Percentiles rank a stretch among this genome's conserved stretches.
These are phyloP conservation scores for Aspergillus pseudoglaucus DNA, from an alignment of 2,329 filamentous ascomycete species.

Conservation along the genomic window DNA sequence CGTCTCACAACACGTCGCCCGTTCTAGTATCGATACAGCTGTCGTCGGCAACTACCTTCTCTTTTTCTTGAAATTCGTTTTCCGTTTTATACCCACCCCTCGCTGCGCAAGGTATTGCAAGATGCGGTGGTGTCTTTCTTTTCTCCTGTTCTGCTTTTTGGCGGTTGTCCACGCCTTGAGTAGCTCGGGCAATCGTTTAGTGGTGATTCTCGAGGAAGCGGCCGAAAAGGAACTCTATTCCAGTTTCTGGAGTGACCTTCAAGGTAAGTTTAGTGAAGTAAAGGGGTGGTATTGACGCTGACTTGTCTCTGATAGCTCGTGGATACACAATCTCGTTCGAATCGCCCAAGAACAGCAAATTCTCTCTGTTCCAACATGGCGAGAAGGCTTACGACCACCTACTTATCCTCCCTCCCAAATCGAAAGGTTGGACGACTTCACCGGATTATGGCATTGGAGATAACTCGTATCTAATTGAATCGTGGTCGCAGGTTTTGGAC, in stretches of 20 bases:
- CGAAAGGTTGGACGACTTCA: conserved; percentile 60
- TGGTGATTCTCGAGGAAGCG: conserved; percentile 80
- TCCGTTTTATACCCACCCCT: conserved; percentile 13
- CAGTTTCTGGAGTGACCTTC: conserved; percentile 56
- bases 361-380: conserved; percentile 78
- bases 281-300: conserved; percentile 8
- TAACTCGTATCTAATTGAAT: conserved; percentile 18
- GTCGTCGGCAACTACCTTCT: conserved; percentile 9
- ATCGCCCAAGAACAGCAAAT: conserved; percentile 70
- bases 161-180: conserved; percentile 60
- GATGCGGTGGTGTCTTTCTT: conserved; percentile 70
- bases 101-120: conserved; percentile 35
- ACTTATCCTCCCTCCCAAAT: conserved; percentile 77
- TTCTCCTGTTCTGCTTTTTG: conserved; percentile 59
- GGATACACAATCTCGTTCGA: conserved; percentile 76
- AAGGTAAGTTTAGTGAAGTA: conserved; percentile 29
- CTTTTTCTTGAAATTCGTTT: conserved; percentile 4
- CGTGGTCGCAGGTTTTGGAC: conserved; percentile 64
- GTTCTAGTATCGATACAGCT: conserved; percentile 9
- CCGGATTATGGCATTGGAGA: background rate
- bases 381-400: conserved; percentile 88
- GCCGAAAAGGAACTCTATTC: conserved; percentile 77
- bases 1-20: conserved; percentile 39
- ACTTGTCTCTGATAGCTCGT: conserved; percentile 52
- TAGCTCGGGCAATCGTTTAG: conserved; percentile 68